Evolutionary conservation across 2,329 filamentous ascomycete species (phyloP).

Genomic region (Cytospora schulzeri): DNA sequence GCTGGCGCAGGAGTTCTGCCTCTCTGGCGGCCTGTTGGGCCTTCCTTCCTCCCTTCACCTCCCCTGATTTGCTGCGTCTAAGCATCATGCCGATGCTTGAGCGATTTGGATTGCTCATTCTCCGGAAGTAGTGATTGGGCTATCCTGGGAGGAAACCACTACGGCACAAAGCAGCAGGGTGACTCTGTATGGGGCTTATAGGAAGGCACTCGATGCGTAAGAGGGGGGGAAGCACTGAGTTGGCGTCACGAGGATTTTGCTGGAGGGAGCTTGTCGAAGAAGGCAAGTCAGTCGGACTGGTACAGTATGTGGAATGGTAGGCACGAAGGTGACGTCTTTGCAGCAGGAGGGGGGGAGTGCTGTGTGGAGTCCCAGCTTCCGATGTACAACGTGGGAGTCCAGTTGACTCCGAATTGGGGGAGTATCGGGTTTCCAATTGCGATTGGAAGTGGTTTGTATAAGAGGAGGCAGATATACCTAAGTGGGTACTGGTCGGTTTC

Average conservation of each 20-base stretch:
- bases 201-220: slow-evolving; percentile 17
- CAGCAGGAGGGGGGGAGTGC: neutral
- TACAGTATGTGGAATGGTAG: neutral
- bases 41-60: slow-evolving; percentile 61
- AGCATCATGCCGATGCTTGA: slow-evolving; percentile 62
- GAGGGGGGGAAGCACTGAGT: neutral
- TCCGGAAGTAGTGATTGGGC: slow-evolving; percentile 2
- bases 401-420: neutral
- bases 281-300: slow-evolving; percentile 12
- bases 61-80: slow-evolving; percentile 68
- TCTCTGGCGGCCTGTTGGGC: slow-evolving; percentile 60
- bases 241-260: slow-evolving; percentile 3
- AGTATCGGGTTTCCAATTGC: neutral
- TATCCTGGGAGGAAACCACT: slow-evolving; percentile 30
- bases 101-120: slow-evolving; percentile 43
- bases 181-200: slow-evolving; percentile 31
- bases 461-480: slow-evolving; percentile 2
- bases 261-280: slow-evolving; percentile 7
- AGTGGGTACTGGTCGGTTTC: slow-evolving; percentile 5
- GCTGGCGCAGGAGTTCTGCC: slow-evolving; percentile 54
- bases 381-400: neutral
- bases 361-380: neutral
- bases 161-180: slow-evolving; percentile 10
- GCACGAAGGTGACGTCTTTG: slow-evolving; percentile 5
- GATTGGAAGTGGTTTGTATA: neutral